Percentiles rank a stretch among this genome's conserved stretches.
Evolutionary conservation across 768 basidiomycete species (phyloP).

Genomic region (Russula abietina): DNA sequence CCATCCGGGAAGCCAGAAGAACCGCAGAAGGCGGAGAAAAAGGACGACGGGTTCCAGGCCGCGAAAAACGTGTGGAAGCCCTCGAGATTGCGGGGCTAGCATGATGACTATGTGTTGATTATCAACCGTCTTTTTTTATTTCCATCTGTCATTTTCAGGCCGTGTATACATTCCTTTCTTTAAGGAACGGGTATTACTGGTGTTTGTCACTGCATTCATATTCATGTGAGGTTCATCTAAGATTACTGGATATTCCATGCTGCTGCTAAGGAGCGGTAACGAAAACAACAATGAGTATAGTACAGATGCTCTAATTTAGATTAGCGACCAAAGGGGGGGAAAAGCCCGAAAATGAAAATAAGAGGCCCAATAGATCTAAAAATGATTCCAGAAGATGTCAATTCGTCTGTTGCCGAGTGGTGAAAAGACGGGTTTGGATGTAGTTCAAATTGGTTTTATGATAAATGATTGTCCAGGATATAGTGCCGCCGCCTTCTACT

Average conservation of each 20-base stretch:
- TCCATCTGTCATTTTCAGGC: background rate
- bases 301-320: slow-evolving; percentile 20
- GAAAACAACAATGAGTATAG: slow-evolving; percentile 17
- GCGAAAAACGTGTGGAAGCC: slow-evolving; percentile 40
- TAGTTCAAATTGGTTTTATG: background rate
- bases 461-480: background rate
- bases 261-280: slow-evolving; percentile 2
- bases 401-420: background rate
- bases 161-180: slow-evolving; percentile 1
- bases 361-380: background rate
- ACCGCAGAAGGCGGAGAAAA: slow-evolving; percentile 39
- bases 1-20: slow-evolving; percentile 5
- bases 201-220: background rate
- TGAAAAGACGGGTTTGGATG: background rate
- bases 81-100: slow-evolving; percentile 25
- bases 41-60: slow-evolving; percentile 67
- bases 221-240: background rate
- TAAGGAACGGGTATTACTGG: background rate
- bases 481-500: background rate
- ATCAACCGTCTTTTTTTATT: background rate
- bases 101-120: background rate
- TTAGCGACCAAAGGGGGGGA: background rate
- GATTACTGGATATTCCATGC: slow-evolving; percentile 16
- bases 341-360: background rate
- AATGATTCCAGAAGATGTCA: background rate